phyloP scores from a whole-genome alignment of 75 land plant species.

The Picea glauca region DNA sequence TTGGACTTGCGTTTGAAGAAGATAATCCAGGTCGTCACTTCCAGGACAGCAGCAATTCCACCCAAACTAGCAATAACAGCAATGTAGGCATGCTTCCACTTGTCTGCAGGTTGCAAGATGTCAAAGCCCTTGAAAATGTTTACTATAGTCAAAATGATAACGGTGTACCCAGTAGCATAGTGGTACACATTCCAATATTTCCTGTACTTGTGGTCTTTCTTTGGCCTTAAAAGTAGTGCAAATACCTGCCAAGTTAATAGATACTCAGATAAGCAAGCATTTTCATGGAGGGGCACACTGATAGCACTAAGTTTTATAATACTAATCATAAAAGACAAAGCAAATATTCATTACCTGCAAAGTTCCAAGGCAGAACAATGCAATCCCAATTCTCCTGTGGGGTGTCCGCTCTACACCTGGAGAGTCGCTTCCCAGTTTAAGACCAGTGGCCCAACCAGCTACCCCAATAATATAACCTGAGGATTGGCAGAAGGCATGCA shows the following conservation, averaged over 20 bases:
- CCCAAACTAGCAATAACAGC: constrained; percentile 24
- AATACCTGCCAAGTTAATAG: constrained; percentile 19
- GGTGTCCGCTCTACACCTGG: constrained; percentile 15
- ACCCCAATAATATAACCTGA: constrained; percentile 61
- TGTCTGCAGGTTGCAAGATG: constrained; percentile 24
- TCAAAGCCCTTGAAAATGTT: constrained; percentile 59
- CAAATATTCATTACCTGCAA: constrained; percentile 32
- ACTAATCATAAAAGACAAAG: no score
- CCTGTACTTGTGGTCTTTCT: constrained; percentile 48
- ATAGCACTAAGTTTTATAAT: no score
- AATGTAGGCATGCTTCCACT: constrained; percentile 44
- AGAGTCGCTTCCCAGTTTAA: constrained; percentile 41
- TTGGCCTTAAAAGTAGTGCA: constrained; percentile 64
- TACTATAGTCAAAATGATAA: constrained; percentile 32
- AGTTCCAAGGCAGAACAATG: constrained; percentile 49
- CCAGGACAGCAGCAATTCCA: constrained; percentile 22
- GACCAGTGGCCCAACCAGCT: constrained; percentile 72
- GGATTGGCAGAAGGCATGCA: constrained; percentile 60
- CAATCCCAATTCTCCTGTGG: constrained; percentile 56
- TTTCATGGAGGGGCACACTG: no score
- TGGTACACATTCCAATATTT: constrained; percentile 51
- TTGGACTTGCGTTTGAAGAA: background rate
- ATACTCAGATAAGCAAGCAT: no score
- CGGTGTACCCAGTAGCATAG: constrained; percentile 34
- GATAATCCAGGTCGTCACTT: constrained; percentile 38